These are phyloP conservation scores for Rhizopogon roseolus DNA, from an alignment of 768 basidiomycete species.

Conservation along the genomic window DNA sequence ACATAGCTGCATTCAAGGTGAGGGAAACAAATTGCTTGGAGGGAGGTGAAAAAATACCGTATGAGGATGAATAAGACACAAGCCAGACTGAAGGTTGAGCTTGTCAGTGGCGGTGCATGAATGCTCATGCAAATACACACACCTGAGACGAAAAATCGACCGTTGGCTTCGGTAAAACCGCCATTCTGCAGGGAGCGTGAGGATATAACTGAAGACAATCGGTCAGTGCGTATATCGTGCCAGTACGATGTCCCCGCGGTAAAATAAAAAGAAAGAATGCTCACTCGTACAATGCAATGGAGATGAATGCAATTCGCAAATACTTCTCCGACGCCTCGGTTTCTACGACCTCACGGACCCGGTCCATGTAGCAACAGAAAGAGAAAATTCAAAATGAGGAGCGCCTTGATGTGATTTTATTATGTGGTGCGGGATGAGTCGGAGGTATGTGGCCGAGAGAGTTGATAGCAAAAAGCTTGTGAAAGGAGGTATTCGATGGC, in stretches of 20 bases:
- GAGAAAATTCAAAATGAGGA: too few species aligned
- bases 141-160: slow-evolving; percentile 22
- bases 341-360: background rate
- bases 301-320: slow-evolving; percentile 29
- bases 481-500: background rate
- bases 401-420: too few species aligned
- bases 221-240: background rate
- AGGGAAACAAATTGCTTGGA: background rate
- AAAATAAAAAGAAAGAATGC: slow-evolving; percentile 5
- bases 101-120: too few species aligned
- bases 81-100: slow-evolving; percentile 14
- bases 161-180: slow-evolving; percentile 28
- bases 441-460: too few species aligned
- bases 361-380: background rate
- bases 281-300: slow-evolving; percentile 35
- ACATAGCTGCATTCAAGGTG: slow-evolving; percentile 16
- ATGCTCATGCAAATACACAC: too few species aligned
- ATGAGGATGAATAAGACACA: slow-evolving; percentile 28
- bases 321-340: slow-evolving; percentile 19
- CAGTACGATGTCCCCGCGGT: background rate
- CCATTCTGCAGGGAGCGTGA: slow-evolving; percentile 27
- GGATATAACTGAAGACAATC: slow-evolving; percentile 17
- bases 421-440: background rate
- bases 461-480: background rate
- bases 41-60: slow-evolving; percentile 11